A percentile compares a stretch with the other conserved stretches of the same genome.
phyloP scores from a whole-genome alignment of 306 rosid genomes.

The Cucumis melo region DNA sequence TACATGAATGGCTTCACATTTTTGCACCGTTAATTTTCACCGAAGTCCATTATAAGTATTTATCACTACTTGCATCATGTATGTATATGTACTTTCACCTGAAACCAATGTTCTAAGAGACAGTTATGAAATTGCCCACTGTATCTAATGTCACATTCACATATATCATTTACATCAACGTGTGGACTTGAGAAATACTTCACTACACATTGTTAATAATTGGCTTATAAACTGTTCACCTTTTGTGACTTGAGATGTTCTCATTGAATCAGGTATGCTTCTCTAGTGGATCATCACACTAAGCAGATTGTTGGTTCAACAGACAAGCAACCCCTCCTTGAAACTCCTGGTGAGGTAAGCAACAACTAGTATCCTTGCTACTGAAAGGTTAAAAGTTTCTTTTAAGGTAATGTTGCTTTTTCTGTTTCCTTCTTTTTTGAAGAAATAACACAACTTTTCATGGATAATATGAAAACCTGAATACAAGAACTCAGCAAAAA shows the following conservation, averaged over 20 bases:
- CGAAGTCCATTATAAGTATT: slow-evolving; percentile 4
- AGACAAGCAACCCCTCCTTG: slow-evolving; percentile 71
- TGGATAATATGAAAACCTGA: not conserved
- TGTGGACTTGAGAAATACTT: not conserved
- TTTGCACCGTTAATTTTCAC: not conserved
- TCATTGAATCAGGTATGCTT: slow-evolving; percentile 31
- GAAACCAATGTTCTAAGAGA: not conserved
- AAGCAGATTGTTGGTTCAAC: slow-evolving; percentile 54
- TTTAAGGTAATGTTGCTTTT: not conserved
- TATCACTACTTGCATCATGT: not conserved
- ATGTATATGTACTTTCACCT: not conserved
- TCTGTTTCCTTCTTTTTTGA: too few species aligned
- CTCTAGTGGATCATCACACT: slow-evolving; percentile 31
- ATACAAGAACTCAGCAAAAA: not conserved
- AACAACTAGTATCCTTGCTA: not conserved
- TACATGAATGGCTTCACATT: slow-evolving; percentile 8
- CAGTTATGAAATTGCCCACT: not conserved
- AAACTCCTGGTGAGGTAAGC: slow-evolving; percentile 88
- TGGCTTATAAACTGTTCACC: not conserved
- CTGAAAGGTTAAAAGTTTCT: not conserved
- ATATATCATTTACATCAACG: not conserved
- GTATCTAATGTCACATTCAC: not conserved
- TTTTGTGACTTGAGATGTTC: slow-evolving; percentile 5
- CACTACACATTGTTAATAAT: not conserved
- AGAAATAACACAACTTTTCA: not conserved